These are phyloP conservation scores for Talaromyces verruculosus DNA, from an alignment of 2,329 filamentous ascomycete species.

Conservation along the genomic window DNA sequence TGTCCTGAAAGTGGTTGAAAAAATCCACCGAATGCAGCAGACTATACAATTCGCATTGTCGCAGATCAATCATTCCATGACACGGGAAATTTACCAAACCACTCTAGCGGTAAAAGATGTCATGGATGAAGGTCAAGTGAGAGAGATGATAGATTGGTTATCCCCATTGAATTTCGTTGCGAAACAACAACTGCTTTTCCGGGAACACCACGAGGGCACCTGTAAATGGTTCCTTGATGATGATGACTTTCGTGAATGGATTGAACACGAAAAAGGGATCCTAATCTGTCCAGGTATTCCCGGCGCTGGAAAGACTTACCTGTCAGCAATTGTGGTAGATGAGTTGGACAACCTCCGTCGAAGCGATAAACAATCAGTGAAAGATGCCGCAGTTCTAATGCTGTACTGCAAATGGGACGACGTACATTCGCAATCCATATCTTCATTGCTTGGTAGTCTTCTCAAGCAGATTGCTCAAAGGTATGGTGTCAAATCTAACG, in stretches of 20 bases:
- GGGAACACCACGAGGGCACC: constrained; percentile 9
- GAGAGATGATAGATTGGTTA: constrained; percentile 10
- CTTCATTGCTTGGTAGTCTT: neutral
- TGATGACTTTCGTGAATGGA: constrained; percentile 4
- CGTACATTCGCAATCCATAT: neutral
- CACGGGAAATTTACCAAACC: neutral
- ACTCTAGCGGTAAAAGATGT: neutral
- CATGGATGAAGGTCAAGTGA: constrained; percentile 1
- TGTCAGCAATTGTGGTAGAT: constrained; percentile 1
- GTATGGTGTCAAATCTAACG: neutral
- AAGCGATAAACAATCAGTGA: neutral
- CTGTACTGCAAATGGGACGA: constrained; percentile 9
- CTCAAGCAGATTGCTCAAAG: constrained; percentile 5
- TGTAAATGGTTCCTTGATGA: constrained; percentile 7
- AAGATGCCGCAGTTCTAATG: neutral
- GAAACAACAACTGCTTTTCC: constrained; percentile 4
- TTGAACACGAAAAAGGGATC: neutral
- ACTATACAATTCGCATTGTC: constrained; percentile 8
- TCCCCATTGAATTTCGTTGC: neutral
- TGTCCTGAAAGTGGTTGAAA: constrained; percentile 6
- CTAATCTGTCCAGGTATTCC: neutral
- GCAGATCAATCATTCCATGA: constrained; percentile 9
- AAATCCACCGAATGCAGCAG: constrained; percentile 8
- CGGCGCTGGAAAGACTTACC: neutral
- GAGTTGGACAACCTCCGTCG: neutral